Percentiles rank a stretch among this genome's conserved stretches.
phyloP scores from a whole-genome alignment of 805 yeast genomes.

The Candida germanica region DNA sequence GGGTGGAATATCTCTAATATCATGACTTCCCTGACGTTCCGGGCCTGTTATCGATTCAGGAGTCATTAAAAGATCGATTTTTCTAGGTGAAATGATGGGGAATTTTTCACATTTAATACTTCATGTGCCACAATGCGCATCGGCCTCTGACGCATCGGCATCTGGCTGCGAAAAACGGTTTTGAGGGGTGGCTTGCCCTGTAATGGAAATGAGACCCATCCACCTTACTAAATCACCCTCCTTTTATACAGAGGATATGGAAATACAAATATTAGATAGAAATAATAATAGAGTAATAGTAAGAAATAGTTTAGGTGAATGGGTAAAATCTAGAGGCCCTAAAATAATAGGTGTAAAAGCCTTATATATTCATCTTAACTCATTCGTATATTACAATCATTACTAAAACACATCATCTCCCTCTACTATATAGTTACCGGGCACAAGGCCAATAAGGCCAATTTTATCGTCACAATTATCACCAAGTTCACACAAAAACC shows the following conservation, averaged over 20 bases:
- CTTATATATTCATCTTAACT: too few species aligned
- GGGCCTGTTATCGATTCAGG: conserved; percentile 18
- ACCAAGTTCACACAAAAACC: conserved; percentile 44
- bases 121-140: neutral
- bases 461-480: conserved; percentile 26
- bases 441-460: conserved; percentile 41
- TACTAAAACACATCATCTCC: conserved; percentile 15
- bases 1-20: conserved; percentile 43
- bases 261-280: too few species aligned
- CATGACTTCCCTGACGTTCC: conserved; percentile 1
- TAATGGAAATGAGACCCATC: too few species aligned
- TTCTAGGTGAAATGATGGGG: neutral
- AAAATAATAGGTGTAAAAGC: too few species aligned
- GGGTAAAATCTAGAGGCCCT: too few species aligned
- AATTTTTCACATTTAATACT: too few species aligned
- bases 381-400: neutral
- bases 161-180: conserved; percentile 1
- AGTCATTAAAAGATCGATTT: conserved; percentile 1
- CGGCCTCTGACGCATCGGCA: neutral
- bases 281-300: too few species aligned
- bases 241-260: too few species aligned
- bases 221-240: too few species aligned
- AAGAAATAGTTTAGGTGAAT: too few species aligned
- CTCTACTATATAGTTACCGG: conserved; percentile 41
- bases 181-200: too few species aligned